A percentile compares a stretch with the other conserved stretches of the same genome.
phyloP scores from a whole-genome alignment of 129 eudicot species.

The Flaveria ramosissima region DNA sequence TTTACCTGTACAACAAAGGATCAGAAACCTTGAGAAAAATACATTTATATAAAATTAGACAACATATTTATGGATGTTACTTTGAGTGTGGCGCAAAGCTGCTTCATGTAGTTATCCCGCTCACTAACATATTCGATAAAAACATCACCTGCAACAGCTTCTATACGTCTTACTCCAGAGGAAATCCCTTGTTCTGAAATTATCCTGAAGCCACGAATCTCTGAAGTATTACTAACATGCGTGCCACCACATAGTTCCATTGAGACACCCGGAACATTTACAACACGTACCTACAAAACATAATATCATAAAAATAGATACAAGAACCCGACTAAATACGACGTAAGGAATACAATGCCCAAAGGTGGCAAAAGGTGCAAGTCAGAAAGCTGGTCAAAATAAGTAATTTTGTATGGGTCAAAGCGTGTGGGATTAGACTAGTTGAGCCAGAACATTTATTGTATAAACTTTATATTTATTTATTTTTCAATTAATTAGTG shows the following conservation, averaged over 20 bases:
- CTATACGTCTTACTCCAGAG: conserved; percentile 94
- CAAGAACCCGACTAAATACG: neutral
- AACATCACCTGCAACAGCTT: conserved; percentile 99
- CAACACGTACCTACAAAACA: conserved; percentile 79
- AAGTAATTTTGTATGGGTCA: neutral
- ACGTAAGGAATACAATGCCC: neutral
- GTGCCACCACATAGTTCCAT: conserved; percentile 99
- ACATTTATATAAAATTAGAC: neutral
- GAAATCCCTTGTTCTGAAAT: conserved; percentile 95
- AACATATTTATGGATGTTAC: conserved; percentile 40
- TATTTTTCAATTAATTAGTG: neutral
- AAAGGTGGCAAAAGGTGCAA: neutral
- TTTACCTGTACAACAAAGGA: conserved; percentile 54
- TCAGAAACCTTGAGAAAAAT: neutral
- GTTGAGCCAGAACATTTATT: neutral
- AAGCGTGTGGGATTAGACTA: neutral
- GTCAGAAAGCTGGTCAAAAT: neutral
- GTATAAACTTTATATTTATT: neutral
- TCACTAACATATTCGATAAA: conserved; percentile 77
- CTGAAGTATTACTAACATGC: conserved; percentile 83
- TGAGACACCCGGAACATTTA: conserved; percentile 98
- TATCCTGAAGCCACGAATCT: conserved; percentile 89
- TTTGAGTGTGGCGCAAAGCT: conserved; percentile 94
- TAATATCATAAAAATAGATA: neutral
- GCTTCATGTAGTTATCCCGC: conserved; percentile 86